Percentiles rank a stretch among this genome's conserved stretches.
Evolutionary conservation across 371 early-diverging fungal genomes (phyloP).

Genomic region (Lichtheimia ramosa): DNA sequence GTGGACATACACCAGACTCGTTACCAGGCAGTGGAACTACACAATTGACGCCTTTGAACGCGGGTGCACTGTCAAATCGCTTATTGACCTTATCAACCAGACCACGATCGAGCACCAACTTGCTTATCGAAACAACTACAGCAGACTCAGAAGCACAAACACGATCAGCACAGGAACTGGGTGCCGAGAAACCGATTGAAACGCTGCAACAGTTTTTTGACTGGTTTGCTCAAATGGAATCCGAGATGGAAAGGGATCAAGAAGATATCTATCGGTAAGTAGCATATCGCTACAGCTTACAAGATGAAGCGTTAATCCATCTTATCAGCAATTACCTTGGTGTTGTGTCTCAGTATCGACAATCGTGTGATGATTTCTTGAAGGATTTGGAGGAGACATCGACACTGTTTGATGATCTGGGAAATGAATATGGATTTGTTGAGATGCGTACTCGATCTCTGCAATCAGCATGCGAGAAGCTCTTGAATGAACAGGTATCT

Average conservation of each 20-base stretch:
- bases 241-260: constrained; percentile 80
- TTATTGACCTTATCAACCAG: constrained; percentile 25
- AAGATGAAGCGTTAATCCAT: neutral
- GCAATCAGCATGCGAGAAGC: constrained; percentile 75
- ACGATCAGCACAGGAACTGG: constrained; percentile 31
- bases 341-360: constrained; percentile 46
- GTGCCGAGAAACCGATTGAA: constrained; percentile 63
- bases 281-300: neutral
- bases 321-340: constrained; percentile 53
- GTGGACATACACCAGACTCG: constrained; percentile 36
- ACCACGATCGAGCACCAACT: constrained; percentile 46
- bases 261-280: constrained; percentile 77
- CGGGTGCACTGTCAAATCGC: constrained; percentile 26
- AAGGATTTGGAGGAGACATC: constrained; percentile 53
- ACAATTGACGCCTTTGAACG: constrained; percentile 26
- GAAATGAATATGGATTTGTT: constrained; percentile 71
- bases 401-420: constrained; percentile 58
- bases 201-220: constrained; percentile 87
- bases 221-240: constrained; percentile 84
- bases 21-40: constrained; percentile 5
- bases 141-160: constrained; percentile 31
- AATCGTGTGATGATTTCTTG: constrained; percentile 61
- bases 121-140: constrained; percentile 35
- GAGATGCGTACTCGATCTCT: constrained; percentile 72
- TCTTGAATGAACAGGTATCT: constrained; percentile 70